These are phyloP conservation scores for Claviceps arundinis DNA, from an alignment of 2,329 filamentous ascomycete genomes.

Conservation along the genomic window DNA sequence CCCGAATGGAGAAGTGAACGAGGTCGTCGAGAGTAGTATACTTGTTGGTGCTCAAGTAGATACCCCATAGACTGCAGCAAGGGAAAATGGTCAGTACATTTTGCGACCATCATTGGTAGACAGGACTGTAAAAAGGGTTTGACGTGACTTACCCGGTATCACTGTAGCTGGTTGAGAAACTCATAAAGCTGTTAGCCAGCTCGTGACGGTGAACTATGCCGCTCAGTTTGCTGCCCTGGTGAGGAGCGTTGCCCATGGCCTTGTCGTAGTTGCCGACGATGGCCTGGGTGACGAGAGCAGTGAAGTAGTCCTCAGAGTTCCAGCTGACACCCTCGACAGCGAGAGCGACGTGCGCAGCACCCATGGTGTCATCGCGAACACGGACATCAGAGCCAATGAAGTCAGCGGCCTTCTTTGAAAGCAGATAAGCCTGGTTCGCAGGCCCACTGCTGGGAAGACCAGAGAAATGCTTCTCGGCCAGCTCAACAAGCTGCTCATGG, in stretches of 20 bases:
- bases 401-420: slow-evolving; percentile 78
- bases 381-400: slow-evolving; percentile 95
- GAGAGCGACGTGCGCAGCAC: slow-evolving; percentile 93
- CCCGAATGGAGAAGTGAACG: slow-evolving; percentile 93
- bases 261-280: slow-evolving; percentile 99
- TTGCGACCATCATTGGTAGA: not conserved
- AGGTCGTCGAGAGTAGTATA: slow-evolving; percentile 81
- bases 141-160: slow-evolving; percentile 74
- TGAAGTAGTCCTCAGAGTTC: slow-evolving; percentile 99
- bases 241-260: slow-evolving; percentile 91
- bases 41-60: slow-evolving; percentile 93
- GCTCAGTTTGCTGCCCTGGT: slow-evolving; percentile 97
- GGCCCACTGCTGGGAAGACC: slow-evolving; percentile 62
- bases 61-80: slow-evolving; percentile 78
- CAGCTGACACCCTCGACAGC: slow-evolving; percentile 99
- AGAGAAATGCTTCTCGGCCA: slow-evolving; percentile 93
- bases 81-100: not conserved
- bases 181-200: slow-evolving; percentile 99
- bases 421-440: slow-evolving; percentile 58
- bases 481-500: slow-evolving; percentile 84
- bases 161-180: slow-evolving; percentile 98
- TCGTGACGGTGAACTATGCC: slow-evolving; percentile 86
- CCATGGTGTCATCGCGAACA: slow-evolving; percentile 90
- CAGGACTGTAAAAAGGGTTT: slow-evolving; percentile 3
- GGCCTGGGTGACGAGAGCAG: slow-evolving; percentile 89